Evolutionary conservation across 1,284 basidiomycete species (phyloP), one percentile per base, ranked within the genome.

Genomic region (Microbotryum silenes-acaulis): DNA sequence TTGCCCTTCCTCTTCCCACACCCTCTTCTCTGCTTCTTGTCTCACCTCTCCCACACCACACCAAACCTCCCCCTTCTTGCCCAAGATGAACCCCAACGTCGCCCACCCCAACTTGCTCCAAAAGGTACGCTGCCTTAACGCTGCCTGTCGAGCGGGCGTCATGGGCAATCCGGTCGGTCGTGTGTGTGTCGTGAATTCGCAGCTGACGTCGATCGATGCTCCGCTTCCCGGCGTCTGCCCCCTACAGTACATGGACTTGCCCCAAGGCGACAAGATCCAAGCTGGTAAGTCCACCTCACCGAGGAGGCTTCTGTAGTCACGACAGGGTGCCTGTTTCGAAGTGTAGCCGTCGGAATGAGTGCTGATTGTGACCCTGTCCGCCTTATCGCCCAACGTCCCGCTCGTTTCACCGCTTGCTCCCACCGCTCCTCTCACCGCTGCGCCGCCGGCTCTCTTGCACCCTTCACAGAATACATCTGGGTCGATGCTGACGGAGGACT

Each of bases 401-500:
- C 31, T 9, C 21, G 37, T 16, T 18, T 69, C 56, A 68, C 61
- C 64, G 51, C 61, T 37, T 51, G 18, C 54, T 23, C 56, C 21
- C n/a, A 25, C 57, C 25, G 27, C 18, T 25, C 42, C 16, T 45
- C 21, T 31, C 50, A 3, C 31, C 53, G 25, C 25, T 70, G 58
- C 68, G 61, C 65, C 31, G 31, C 63, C 57, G 59, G 48, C 62
- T 69, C 54, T 37, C 58, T 57, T 44, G 20, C 77, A 92, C 89
- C 9, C 16, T 4, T 31, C 23, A 20, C 29, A 54, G 21, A 58
- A 33, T 67, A 94, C 78, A 87, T 94, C 78, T 96, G 91, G 91
- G 86, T 94, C 75, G 91, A 96, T 76, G 91, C 91, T 70, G 88
- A 93, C 75, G 82, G 83, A 69, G 92, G 89, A 70, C 83, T 96